Evolutionary conservation across 2,329 filamentous ascomycete species (phyloP).

Genomic region (Colletotrichum caudatum): DNA sequence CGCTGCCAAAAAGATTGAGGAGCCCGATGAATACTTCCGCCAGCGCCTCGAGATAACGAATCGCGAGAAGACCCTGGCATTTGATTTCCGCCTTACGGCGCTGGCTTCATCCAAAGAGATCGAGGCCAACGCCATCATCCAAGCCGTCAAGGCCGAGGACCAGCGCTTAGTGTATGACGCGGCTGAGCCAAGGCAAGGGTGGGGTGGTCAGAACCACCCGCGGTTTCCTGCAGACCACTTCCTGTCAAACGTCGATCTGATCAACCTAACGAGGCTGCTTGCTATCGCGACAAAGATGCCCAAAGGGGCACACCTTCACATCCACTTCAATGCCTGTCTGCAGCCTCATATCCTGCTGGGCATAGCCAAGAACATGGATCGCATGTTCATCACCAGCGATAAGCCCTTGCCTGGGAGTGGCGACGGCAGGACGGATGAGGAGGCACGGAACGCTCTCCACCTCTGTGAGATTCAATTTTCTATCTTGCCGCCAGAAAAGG

Average conservation of each 20-base stretch:
- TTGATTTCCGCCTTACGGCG: constrained; percentile 54
- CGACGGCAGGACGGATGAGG: constrained; percentile 27
- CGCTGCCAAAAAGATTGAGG: constrained; percentile 14
- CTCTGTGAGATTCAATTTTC: constrained; percentile 73
- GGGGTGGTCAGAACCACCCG: constrained; percentile 58
- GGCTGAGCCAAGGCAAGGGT: constrained; percentile 51
- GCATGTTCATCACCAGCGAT: constrained; percentile 78
- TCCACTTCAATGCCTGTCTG: constrained; percentile 83
- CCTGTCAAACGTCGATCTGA: constrained; percentile 65
- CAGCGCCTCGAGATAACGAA: constrained; percentile 48
- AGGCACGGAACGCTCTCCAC: constrained; percentile 41
- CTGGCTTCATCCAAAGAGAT: constrained; percentile 52
- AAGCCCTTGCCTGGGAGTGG: constrained; percentile 53
- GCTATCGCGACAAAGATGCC: constrained; percentile 70
- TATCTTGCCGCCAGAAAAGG: constrained; percentile 48
- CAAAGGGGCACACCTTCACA: constrained; percentile 79
- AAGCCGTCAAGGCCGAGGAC: constrained; percentile 53
- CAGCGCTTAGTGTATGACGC: constrained; percentile 51
- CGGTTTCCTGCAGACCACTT: constrained; percentile 68
- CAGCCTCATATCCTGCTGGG: constrained; percentile 69
- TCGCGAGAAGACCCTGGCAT: constrained; percentile 54
- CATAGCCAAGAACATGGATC: constrained; percentile 65
- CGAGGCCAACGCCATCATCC: constrained; percentile 56
- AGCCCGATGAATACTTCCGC: constrained; percentile 48
- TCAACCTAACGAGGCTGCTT: constrained; percentile 69